phyloP scores from a whole-genome alignment of 306 rosid genomes.

The Urtica urens region DNA sequence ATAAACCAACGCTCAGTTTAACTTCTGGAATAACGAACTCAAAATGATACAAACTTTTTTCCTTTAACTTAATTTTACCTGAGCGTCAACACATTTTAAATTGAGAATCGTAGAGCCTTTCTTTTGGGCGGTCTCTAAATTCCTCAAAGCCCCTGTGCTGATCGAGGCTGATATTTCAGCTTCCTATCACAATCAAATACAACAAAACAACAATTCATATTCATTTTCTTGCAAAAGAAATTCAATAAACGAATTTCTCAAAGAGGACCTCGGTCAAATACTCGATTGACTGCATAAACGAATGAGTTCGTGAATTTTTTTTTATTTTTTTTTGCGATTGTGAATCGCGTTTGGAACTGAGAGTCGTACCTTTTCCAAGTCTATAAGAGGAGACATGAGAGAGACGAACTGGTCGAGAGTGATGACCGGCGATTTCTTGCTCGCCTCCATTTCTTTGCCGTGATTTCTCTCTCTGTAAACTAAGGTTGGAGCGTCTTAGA shows the following conservation, averaged over 20 bases:
- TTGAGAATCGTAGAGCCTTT: conserved; percentile 84
- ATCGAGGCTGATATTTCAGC: conserved; percentile 90
- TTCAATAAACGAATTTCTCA: background rate
- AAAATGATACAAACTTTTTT: background rate
- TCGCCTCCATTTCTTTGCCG: conserved; percentile 35
- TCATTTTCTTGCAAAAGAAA: conserved; percentile 4
- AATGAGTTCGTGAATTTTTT: background rate
- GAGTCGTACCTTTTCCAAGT: conserved; percentile 82
- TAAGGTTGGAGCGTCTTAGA: too few species aligned
- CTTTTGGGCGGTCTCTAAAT: conserved; percentile 73
- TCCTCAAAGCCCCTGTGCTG: conserved; percentile 59
- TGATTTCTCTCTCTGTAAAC: background rate
- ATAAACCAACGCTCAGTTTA: too few species aligned
- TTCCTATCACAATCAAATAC: conserved; percentile 34
- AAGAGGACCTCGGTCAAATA: too few species aligned
- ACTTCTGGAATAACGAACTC: too few species aligned
- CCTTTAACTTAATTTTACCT: conserved; percentile 30
- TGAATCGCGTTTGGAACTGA: background rate
- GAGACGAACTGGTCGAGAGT: conserved; percentile 71
- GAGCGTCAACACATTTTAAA: conserved; percentile 82
- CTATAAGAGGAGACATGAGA: conserved; percentile 66
- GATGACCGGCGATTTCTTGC: conserved; percentile 43
- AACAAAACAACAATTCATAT: background rate
- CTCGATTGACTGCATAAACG: background rate
- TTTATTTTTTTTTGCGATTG: background rate